Base-by-base conservation (phyloP, 352 stramenopile species). In the Albugo laibachii region DNA sequence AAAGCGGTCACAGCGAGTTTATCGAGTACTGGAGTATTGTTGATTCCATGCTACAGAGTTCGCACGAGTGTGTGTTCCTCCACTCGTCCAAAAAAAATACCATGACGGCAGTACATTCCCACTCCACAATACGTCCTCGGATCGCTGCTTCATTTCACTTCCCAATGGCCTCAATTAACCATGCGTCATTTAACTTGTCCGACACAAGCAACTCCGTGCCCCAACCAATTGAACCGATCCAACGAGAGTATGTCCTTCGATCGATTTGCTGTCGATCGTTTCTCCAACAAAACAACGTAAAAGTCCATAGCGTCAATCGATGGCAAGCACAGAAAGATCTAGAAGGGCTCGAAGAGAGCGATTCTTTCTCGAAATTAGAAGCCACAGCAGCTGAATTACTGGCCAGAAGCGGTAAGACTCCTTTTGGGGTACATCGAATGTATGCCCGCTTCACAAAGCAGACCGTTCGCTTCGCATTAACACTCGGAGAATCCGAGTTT, bases 241-340 rank as follows among this genome's bases (percentile, higher is more conserved):
- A 80, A 36, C 66, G 76, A 18, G 76, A 88, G 46, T 88, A 88
- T 49, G 66, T 88, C 11, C 59, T 86, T 35, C 72, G 72, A 24
- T 82, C 71, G 46, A 68, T 83, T 19, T 80, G 71, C 31, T 69
- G 73, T 15, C 59, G 76, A 36, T 71, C 76, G 12, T 88, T 78
- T 50, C 52, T 81, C 0, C 31, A 52, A 13, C 53, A 62, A 10
- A 45, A 71, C 2, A 52, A 67, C 36, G 41, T 14, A 3, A 48
- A 58, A 19, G 8, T 43, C 38, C 16, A 43, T 24, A 19, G 20
- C 3, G 38, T 43, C 38, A 43, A 43, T 8, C 16, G 24, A 31
- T 31, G 24, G 24, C 24, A 31, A 31, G 24, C 24, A 31, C 24
- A 31, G 3, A 31, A 8, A 31, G 38, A 43, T 3, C 8, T 24